These are phyloP conservation scores for Vinca major DNA, from an alignment of 305 asterid genomes.

Conservation along the genomic window DNA sequence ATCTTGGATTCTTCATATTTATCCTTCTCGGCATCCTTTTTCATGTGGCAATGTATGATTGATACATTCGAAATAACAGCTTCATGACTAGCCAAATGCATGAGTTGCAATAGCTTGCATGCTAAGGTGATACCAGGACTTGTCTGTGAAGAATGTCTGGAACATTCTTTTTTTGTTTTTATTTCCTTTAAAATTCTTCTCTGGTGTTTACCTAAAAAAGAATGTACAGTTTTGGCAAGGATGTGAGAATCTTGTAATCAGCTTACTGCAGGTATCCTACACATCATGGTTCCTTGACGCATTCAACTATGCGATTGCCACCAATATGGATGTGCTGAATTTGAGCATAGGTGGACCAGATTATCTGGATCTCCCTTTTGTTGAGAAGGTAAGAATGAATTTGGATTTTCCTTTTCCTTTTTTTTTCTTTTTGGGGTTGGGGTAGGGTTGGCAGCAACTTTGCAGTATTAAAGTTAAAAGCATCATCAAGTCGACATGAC, in stretches of 20 bases:
- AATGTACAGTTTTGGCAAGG: slow-evolving; percentile 34
- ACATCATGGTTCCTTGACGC: slow-evolving; percentile 99
- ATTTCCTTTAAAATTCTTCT: background rate
- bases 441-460: background rate
- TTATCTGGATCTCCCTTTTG: slow-evolving; percentile 90
- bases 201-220: slow-evolving; percentile 1
- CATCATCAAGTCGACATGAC: no score
- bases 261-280: slow-evolving; percentile 97
- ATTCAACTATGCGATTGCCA: slow-evolving; percentile 93
- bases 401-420: background rate
- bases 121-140: background rate
- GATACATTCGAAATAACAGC: background rate
- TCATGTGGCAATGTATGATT: slow-evolving; percentile 1
- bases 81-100: background rate
- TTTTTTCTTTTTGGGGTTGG: no score
- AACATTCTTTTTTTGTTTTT: slow-evolving; percentile 12
- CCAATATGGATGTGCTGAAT: slow-evolving; percentile 92
- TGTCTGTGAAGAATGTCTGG: background rate
- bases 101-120: background rate
- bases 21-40: background rate
- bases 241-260: slow-evolving; percentile 78
- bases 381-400: slow-evolving; percentile 58
- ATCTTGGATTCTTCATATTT: background rate
- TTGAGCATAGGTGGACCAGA: slow-evolving; percentile 99
- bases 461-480: no score